phyloP scores from a whole-genome alignment of 1,284 basidiomycete species.

The Mycena sp. region DNA sequence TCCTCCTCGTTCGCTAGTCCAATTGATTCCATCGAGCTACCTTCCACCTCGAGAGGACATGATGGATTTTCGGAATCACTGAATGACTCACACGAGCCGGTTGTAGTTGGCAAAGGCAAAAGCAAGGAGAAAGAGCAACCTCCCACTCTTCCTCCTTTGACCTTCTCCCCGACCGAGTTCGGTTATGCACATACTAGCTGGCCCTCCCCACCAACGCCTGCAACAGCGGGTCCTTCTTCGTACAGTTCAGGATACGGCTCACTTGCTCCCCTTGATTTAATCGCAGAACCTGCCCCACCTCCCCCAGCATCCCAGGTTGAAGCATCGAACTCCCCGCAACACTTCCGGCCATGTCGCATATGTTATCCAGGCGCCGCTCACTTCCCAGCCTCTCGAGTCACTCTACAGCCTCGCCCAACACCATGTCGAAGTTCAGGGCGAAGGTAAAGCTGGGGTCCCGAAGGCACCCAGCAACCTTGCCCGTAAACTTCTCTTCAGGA shows the following conservation, averaged over 20 bases:
- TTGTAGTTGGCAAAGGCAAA: conserved; percentile 49
- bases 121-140: conserved; percentile 70
- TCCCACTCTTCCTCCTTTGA: conserved; percentile 70
- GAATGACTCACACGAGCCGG: conserved; percentile 35
- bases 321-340: background rate
- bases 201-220: conserved; percentile 43
- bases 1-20: conserved; percentile 9
- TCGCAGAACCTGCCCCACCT: conserved; percentile 16
- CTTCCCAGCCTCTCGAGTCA: conserved; percentile 63
- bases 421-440: conserved; percentile 56
- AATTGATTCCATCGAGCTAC: conserved; percentile 22
- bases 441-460: no score
- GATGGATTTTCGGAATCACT: background rate
- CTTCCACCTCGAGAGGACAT: conserved; percentile 25
- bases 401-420: conserved; percentile 53
- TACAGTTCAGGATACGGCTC: conserved; percentile 44
- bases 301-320: conserved; percentile 13
- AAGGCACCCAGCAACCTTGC: conserved; percentile 57
- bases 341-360: conserved; percentile 31
- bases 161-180: conserved; percentile 63
- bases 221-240: conserved; percentile 65
- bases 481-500: conserved; percentile 62
- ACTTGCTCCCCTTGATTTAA: conserved; percentile 22
- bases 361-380: conserved; percentile 61
- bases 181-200: conserved; percentile 54